These are phyloP conservation scores for Leccinum rimulosum DNA, from an alignment of 768 basidiomycete species.

Conservation along the genomic window DNA sequence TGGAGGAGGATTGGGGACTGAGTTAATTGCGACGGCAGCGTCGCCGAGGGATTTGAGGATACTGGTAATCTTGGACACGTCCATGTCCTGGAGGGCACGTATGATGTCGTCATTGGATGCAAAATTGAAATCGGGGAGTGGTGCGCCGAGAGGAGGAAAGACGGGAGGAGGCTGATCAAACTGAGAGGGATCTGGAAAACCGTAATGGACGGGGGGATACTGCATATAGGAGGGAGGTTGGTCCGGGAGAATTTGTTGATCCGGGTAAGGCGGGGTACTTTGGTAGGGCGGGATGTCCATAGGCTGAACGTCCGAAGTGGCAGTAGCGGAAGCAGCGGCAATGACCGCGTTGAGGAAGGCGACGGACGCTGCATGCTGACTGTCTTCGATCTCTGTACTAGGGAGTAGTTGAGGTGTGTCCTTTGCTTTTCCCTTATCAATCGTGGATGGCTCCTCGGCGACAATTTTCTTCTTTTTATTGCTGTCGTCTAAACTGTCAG, in stretches of 20 bases:
- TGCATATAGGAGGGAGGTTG: slow-evolving; percentile 27
- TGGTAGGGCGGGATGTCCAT: slow-evolving; percentile 27
- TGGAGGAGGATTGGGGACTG: slow-evolving; percentile 19
- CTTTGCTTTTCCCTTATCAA: slow-evolving; percentile 35
- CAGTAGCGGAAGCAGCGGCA: slow-evolving; percentile 58
- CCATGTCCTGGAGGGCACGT: slow-evolving; percentile 69
- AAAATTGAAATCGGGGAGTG: slow-evolving; percentile 37
- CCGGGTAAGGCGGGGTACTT: slow-evolving; percentile 35
- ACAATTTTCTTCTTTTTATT: slow-evolving; percentile 34
- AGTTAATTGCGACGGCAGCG: slow-evolving; percentile 44
- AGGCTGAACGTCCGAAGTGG: slow-evolving; percentile 38
- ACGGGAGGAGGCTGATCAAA: slow-evolving; percentile 26
- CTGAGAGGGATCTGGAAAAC: slow-evolving; percentile 28
- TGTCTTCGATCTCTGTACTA: slow-evolving; percentile 28
- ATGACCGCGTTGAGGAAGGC: slow-evolving; percentile 65
- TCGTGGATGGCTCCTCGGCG: slow-evolving; percentile 24
- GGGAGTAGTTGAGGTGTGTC: slow-evolving; percentile 35
- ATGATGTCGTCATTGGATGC: slow-evolving; percentile 72
- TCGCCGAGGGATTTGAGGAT: slow-evolving; percentile 66
- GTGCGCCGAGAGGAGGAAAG: slow-evolving; percentile 19
- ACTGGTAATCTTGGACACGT: slow-evolving; percentile 62
- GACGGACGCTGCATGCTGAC: slow-evolving; percentile 48
- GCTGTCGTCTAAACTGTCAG: slow-evolving; percentile 24
- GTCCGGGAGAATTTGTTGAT: slow-evolving; percentile 29
- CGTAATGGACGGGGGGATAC: slow-evolving; percentile 30